These are phyloP conservation scores for Mucor plumbeus DNA, from an alignment of 371 early-diverging fungal genomes.

Conservation along the genomic window DNA sequence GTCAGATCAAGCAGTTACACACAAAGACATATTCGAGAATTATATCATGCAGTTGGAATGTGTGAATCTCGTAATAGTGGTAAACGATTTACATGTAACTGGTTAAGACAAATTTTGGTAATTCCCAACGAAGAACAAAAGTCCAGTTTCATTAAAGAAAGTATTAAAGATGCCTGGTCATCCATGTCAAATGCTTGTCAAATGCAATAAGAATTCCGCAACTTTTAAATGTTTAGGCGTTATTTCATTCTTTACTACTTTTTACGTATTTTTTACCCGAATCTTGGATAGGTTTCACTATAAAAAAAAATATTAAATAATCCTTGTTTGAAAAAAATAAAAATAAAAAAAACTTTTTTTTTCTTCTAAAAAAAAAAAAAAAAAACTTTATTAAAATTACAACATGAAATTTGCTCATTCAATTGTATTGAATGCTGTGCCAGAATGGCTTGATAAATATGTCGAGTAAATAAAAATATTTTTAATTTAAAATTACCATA, in stretches of 20 bases:
- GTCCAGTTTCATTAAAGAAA: conserved; percentile 41
- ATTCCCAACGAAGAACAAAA: conserved; percentile 50
- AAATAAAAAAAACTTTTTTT: no score
- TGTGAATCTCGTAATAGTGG: conserved; percentile 56
- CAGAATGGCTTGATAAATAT: conserved; percentile 88
- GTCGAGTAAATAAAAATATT: conserved; percentile 54
- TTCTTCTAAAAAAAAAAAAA: no score
- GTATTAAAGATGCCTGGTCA: conserved; percentile 48
- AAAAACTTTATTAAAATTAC: background rate
- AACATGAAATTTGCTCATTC: conserved; percentile 90
- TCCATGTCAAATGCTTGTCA: conserved; percentile 44
- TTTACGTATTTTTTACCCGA: background rate
- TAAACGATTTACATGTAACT: conserved; percentile 59
- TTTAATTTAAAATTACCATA: background rate
- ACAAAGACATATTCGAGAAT: conserved; percentile 56
- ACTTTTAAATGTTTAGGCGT: background rate
- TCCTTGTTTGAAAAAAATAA: background rate
- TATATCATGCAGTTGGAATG: conserved; percentile 58
- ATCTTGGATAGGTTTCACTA: background rate
- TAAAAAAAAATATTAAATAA: background rate
- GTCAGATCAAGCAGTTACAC: conserved; percentile 56
- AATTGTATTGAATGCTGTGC: conserved; percentile 85
- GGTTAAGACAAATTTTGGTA: conserved; percentile 57
- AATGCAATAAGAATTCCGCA: conserved; percentile 32
- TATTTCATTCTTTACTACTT: background rate